Conservation (phyloP, 306 rosid genomes). For the Oemleria cerasiformis region DNA sequence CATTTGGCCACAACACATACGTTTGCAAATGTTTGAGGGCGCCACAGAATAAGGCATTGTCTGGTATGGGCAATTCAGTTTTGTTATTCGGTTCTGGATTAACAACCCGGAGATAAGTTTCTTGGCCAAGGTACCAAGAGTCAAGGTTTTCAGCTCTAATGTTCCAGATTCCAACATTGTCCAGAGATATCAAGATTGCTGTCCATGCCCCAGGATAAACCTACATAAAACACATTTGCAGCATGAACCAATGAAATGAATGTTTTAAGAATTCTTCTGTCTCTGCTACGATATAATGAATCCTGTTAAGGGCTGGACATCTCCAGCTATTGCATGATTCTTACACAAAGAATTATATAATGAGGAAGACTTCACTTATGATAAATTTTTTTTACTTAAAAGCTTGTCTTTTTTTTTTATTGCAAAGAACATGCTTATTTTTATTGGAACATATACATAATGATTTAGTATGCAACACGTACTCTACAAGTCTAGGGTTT, state of each 20-base stretch:
- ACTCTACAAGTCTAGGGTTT: not conserved
- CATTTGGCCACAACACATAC: slow-evolving; percentile 39
- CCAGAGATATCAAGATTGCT: slow-evolving; percentile 77
- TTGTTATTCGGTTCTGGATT: slow-evolving; percentile 87
- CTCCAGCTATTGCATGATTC: not conserved
- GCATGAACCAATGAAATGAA: slow-evolving; percentile 13
- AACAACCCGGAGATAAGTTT: slow-evolving; percentile 78
- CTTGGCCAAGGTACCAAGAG: slow-evolving; percentile 97
- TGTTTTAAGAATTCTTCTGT: not conserved
- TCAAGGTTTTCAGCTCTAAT: slow-evolving; percentile 88
- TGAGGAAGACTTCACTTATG: not conserved
- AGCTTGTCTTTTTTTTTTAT: not conserved
- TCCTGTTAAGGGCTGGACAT: not conserved
- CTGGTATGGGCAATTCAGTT: slow-evolving; percentile 85
- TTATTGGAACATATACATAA: not conserved
- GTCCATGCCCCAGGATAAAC: slow-evolving; percentile 99
- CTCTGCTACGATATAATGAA: not conserved
- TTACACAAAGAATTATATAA: not conserved
- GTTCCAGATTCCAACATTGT: slow-evolving; percentile 95
- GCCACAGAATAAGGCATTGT: slow-evolving; percentile 81
- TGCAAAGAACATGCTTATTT: not conserved
- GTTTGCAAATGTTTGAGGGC: slow-evolving; percentile 64
- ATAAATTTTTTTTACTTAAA: too few species aligned
- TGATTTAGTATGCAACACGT: not conserved
- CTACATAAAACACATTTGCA: slow-evolving; percentile 24